A percentile compares a stretch with the other conserved stretches of the same genome.
Evolutionary conservation across 2,329 filamentous ascomycete species (phyloP).

Genomic region (Neofusicoccum ribis): DNA sequence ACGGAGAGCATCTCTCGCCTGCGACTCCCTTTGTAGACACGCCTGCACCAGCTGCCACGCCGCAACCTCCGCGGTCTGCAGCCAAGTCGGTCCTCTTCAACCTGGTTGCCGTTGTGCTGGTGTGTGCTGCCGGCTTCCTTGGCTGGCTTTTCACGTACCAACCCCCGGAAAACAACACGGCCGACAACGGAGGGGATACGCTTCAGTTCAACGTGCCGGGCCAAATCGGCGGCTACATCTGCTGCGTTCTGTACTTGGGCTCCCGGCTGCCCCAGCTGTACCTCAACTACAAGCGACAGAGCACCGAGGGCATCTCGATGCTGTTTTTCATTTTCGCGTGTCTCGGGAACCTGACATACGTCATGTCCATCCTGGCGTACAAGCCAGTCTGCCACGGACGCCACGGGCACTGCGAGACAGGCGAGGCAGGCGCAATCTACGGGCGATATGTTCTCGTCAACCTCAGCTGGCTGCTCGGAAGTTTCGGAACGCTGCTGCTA

Average conservation of each 20-base stretch:
- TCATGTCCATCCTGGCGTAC: slow-evolving; percentile 87
- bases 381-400: slow-evolving; percentile 64
- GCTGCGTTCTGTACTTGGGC: slow-evolving; percentile 83
- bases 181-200: slow-evolving; percentile 37
- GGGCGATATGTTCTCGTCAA: slow-evolving; percentile 85
- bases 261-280: slow-evolving; percentile 87
- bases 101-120: slow-evolving; percentile 71
- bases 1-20: slow-evolving; percentile 72
- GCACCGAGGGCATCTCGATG: slow-evolving; percentile 88
- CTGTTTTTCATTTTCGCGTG: slow-evolving; percentile 97
- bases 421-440: slow-evolving; percentile 69
- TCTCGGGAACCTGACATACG: slow-evolving; percentile 90
- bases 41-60: slow-evolving; percentile 32
- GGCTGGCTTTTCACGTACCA: slow-evolving; percentile 78
- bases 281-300: slow-evolving; percentile 89
- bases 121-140: slow-evolving; percentile 76
- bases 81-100: slow-evolving; percentile 67
- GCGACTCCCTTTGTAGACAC: slow-evolving; percentile 74
- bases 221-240: slow-evolving; percentile 92
- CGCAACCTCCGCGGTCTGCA: slow-evolving; percentile 34
- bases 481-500: slow-evolving; percentile 80
- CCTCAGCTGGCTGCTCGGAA: slow-evolving; percentile 85
- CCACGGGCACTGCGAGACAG: slow-evolving; percentile 56
- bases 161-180: slow-evolving; percentile 40
- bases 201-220: slow-evolving; percentile 74